These are phyloP conservation scores for Pezizomycotina sp. DNA, from an alignment of 2,329 filamentous ascomycete species.

Conservation along the genomic window DNA sequence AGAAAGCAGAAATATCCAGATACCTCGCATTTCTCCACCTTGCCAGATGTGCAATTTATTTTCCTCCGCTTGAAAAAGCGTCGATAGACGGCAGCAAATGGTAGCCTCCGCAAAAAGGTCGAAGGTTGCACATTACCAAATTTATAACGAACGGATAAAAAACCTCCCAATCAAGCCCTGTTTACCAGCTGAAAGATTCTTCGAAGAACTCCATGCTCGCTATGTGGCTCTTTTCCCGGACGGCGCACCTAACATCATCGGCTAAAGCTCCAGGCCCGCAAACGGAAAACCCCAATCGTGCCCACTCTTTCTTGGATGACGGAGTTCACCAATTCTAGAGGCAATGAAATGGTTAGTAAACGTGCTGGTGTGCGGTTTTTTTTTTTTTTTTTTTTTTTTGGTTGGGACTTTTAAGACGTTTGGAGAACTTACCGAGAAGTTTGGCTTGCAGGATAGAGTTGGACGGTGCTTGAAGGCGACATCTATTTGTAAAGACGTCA, in stretches of 20 bases:
- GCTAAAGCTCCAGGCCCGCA: constrained; percentile 60
- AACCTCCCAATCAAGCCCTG: neutral
- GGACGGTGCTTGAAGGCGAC: constrained; percentile 57
- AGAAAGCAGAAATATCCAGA: neutral
- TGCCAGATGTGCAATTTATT: constrained; percentile 1
- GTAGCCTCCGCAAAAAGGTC: neutral
- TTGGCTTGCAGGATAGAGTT: constrained; percentile 68
- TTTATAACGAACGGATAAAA: constrained; percentile 2
- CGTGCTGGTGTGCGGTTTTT: no score
- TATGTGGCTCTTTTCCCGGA: constrained; percentile 43
- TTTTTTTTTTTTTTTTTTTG: no score
- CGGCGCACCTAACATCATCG: constrained; percentile 57
- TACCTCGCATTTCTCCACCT: neutral
- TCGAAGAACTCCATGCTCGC: constrained; percentile 58
- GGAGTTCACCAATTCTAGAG: constrained; percentile 54
- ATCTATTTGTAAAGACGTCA: constrained; percentile 10
- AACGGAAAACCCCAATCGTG: constrained; percentile 30
- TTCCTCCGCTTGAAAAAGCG: neutral
- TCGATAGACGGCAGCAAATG: neutral
- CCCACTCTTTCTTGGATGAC: constrained; percentile 32
- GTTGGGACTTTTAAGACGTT: no score
- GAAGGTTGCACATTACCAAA: constrained; percentile 5
- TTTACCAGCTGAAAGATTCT: constrained; percentile 48
- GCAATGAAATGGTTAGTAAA: no score
- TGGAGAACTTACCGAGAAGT: constrained; percentile 57